Evolutionary conservation across 345 rosid species (phyloP).

Genomic region (Populus simonii): DNA sequence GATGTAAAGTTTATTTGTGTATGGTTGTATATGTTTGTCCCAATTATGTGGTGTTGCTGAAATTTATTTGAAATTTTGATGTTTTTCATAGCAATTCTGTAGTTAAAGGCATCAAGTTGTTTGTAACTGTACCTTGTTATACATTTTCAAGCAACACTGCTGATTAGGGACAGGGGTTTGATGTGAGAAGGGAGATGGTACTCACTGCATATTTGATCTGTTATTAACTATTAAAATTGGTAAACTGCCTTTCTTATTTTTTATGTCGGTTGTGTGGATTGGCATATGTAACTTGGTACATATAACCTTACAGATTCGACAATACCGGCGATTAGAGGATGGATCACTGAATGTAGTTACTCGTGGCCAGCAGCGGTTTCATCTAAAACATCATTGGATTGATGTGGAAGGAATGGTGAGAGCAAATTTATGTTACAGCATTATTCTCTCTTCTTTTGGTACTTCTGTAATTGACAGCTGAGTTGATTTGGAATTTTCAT

Average conservation of each 20-base stretch:
- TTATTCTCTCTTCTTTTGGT: background rate
- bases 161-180: background rate
- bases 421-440: background rate
- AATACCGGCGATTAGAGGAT: slow-evolving; percentile 73
- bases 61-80: background rate
- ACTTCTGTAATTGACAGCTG: background rate
- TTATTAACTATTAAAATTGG: background rate
- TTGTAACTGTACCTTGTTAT: background rate
- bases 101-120: background rate
- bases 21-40: background rate
- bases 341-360: slow-evolving; percentile 84
- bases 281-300: background rate
- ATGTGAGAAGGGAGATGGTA: background rate
- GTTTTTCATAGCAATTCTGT: background rate
- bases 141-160: background rate
- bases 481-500: slow-evolving; percentile 15
- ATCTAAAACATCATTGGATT: slow-evolving; percentile 65
- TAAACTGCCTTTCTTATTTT: background rate
- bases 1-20: background rate
- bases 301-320: slow-evolving; percentile 62
- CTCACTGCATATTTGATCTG: background rate
- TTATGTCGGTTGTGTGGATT: background rate
- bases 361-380: slow-evolving; percentile 91
- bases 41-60: background rate
- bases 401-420: slow-evolving; percentile 91